Conservation (phyloP, 2,329 filamentous ascomycete species). For the Plectosphaerella sp. region DNA sequence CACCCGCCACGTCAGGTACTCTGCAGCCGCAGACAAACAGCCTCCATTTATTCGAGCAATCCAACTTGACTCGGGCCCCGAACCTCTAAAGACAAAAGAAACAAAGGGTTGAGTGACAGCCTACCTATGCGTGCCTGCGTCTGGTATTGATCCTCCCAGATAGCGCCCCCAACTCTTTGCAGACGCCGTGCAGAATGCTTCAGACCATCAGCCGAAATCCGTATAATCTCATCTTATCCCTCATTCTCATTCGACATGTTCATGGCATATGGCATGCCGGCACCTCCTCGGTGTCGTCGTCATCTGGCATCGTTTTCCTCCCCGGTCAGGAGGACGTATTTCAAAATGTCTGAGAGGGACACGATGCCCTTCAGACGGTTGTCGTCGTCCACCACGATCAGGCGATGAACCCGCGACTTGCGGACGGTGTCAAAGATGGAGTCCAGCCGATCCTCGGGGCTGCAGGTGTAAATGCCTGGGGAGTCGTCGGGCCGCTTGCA, state of each 20-base stretch:
- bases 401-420: constrained; percentile 86
- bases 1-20: neutral
- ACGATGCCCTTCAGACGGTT: constrained; percentile 83
- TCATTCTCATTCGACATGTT: neutral
- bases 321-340: constrained; percentile 83
- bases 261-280: neutral
- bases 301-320: constrained; percentile 48
- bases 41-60: neutral
- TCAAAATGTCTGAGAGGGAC: constrained; percentile 91
- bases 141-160: constrained; percentile 11
- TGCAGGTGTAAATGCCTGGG: constrained; percentile 94
- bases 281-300: neutral
- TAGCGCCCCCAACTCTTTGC: constrained; percentile 14
- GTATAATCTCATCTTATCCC: no score
- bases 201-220: constrained; percentile 9
- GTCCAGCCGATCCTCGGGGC: constrained; percentile 83
- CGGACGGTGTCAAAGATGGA: constrained; percentile 96
- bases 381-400: constrained; percentile 90
- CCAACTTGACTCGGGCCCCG: neutral
- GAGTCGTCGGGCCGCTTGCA: constrained; percentile 87
- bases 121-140: constrained; percentile 2
- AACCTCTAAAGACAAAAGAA: constrained; percentile 11
- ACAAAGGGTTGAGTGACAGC: constrained; percentile 5
- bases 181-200: constrained; percentile 25
- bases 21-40: neutral